A percentile compares a stretch with the other conserved stretches of the same genome.
These are phyloP conservation scores for Plasmodium inui DNA, from an alignment of 169 alveolate species.

Conservation along the genomic window DNA sequence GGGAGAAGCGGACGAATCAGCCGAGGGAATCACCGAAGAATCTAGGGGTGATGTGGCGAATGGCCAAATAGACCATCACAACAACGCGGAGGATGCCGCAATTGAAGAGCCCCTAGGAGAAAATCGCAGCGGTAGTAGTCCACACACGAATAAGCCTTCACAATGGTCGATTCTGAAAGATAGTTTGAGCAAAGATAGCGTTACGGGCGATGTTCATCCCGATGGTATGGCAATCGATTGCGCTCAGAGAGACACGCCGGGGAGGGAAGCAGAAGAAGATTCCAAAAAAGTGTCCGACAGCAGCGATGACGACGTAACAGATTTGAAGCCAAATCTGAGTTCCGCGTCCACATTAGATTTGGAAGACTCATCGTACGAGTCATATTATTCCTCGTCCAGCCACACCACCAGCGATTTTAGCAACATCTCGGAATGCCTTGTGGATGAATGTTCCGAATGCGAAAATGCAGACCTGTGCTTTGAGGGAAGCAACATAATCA, in stretches of 20 bases:
- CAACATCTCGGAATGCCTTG: background rate
- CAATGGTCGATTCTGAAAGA: background rate
- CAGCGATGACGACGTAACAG: background rate
- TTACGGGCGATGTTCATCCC: background rate
- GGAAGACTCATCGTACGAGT: slow-evolving; percentile 1
- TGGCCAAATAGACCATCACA: background rate
- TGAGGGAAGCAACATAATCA: slow-evolving; percentile 20
- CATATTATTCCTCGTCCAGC: slow-evolving; percentile 12
- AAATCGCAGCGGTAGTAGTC: background rate
- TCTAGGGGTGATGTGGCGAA: background rate
- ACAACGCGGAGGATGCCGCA: background rate
- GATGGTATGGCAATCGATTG: background rate
- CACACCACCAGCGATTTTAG: slow-evolving; percentile 17
- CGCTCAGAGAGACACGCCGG: background rate
- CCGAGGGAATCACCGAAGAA: background rate
- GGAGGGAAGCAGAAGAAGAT: background rate
- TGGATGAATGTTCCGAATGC: slow-evolving; percentile 46
- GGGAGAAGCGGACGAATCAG: background rate
- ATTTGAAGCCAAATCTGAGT: background rate
- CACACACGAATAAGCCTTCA: background rate
- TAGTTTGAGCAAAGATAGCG: background rate
- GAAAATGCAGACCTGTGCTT: slow-evolving; percentile 12
- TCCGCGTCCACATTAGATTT: background rate
- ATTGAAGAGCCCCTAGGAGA: background rate
- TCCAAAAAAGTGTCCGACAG: background rate